Percentiles rank a stretch among this genome's conserved stretches.
Evolutionary conservation across 2,329 filamentous ascomycete genomes (phyloP).

Genomic region (Pseudopithomyces chartarum): DNA sequence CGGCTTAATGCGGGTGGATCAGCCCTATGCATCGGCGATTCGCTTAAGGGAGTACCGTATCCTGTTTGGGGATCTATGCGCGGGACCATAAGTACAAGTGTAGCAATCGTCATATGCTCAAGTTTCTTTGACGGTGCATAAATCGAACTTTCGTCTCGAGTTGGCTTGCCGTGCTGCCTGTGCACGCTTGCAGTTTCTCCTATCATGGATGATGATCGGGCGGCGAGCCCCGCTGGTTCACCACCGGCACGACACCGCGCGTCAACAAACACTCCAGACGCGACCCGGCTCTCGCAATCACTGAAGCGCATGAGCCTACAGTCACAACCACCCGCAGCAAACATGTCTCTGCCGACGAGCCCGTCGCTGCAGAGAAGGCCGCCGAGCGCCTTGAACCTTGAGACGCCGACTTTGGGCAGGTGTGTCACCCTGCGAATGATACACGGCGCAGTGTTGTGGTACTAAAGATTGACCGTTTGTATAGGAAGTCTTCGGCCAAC

Average conservation of each 20-base stretch:
- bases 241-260: slow-evolving; percentile 8
- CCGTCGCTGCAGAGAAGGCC: slow-evolving; percentile 44
- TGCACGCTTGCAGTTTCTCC: not conserved
- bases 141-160: slow-evolving; percentile 7
- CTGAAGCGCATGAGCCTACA: slow-evolving; percentile 41
- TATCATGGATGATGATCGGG: not conserved
- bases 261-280: slow-evolving; percentile 45
- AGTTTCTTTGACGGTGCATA: not conserved
- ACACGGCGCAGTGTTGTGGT: not conserved
- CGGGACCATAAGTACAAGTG: not conserved
- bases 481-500: not conserved
- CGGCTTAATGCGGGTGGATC: not conserved
- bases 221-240: slow-evolving; percentile 1
- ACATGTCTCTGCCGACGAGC: slow-evolving; percentile 36
- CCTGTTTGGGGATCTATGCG: slow-evolving; percentile 4
- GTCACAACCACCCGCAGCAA: slow-evolving; percentile 38
- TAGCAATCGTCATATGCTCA: slow-evolving; percentile 1
- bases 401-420: slow-evolving; percentile 48
- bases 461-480: not conserved
- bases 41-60: slow-evolving; percentile 1
- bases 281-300: slow-evolving; percentile 37
- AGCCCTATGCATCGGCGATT: slow-evolving; percentile 2
- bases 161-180: not conserved
- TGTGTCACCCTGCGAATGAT: slow-evolving; percentile 44
- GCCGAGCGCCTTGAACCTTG: slow-evolving; percentile 48